Evolutionary conservation across 352 stramenopile species (phyloP), one percentile per base, ranked within the genome.

Genomic region (Globisporangium heterothallicum): DNA sequence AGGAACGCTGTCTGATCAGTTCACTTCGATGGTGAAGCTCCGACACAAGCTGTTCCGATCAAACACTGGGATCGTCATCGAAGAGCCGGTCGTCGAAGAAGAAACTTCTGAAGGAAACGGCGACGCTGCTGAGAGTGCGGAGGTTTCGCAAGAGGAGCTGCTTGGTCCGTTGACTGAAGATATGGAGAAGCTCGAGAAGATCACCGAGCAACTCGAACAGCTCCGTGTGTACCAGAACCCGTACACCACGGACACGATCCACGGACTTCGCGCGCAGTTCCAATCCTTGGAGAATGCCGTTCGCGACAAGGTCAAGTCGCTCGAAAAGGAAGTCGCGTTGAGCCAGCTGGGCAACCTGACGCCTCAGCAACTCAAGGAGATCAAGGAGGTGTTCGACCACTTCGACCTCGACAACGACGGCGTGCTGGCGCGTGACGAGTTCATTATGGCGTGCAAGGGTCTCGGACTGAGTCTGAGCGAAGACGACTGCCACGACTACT

Each of bases 401-500:
- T 96, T 96, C 47, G 87, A 96, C 49, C 58, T 91, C 35, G 84
- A 96, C 53, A 78, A 94, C 35, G 84, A 94, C 49, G 79, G 84
- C 48, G 80, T 89, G 25, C 64, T 96, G 12, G 82, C 80, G 24
- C 83, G 88, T 22, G 82, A 92, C 21, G 87, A 96, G 60, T 94
- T 96, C 40, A 94, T 92, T 64, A 94, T 94, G 78, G 87, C 84
- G 13, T 94, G 85, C 70, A 93, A 93, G 61, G 87, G 76, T 38
- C 77, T 95, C 21, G 87, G 87, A 27, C 62, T 96, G 49, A 84
- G 72, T 53, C 62, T 96, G 42, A 92, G 80, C 43, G 84, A 96
- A 40, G 79, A 94, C 48, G 86, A 95, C 27, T 92, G 84, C 61
- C 84, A 95, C 63, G 74, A 90, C 56, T 74, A 86, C 63, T 95